Conservation (phyloP, 208 protist genomes). For the Blechomonas ayalai region DNA sequence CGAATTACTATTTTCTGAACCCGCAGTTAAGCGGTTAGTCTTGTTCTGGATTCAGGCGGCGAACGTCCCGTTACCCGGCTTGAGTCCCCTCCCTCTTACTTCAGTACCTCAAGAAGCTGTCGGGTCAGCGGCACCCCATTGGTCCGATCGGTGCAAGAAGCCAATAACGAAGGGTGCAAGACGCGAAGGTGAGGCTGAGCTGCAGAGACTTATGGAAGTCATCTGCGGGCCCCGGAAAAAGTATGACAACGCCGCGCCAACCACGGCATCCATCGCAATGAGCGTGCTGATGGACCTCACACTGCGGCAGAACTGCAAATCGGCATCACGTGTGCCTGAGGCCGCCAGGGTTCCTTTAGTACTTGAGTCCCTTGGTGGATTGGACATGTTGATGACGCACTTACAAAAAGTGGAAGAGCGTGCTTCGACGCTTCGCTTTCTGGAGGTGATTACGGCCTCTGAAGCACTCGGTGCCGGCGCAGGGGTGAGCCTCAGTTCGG, state of each 20-base stretch:
- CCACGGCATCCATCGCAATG: slow-evolving; percentile 13
- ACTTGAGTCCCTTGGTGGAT: slow-evolving; percentile 19
- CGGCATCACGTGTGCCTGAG: background rate
- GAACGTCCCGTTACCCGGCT: too few relatives aligned
- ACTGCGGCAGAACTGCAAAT: slow-evolving; percentile 21
- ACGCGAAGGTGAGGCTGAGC: background rate
- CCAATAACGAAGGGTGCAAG: too few relatives aligned
- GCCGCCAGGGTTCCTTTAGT: slow-evolving; percentile 15
- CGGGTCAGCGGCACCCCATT: too few relatives aligned
- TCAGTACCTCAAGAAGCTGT: too few relatives aligned
- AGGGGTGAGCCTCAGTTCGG: background rate
- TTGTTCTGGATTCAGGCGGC: too few relatives aligned
- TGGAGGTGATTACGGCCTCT: slow-evolving; percentile 16
- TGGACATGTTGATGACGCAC: slow-evolving; percentile 15
- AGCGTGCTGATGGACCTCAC: slow-evolving; percentile 19
- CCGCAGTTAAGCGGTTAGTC: too few relatives aligned
- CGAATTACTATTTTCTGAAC: too few relatives aligned
- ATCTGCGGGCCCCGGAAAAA: slow-evolving; percentile 7
- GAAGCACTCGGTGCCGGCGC: slow-evolving; percentile 1
- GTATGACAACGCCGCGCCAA: slow-evolving; percentile 10
- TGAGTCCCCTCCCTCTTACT: too few relatives aligned
- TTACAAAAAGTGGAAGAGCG: slow-evolving; percentile 8
- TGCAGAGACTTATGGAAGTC: background rate
- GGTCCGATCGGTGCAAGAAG: too few relatives aligned
- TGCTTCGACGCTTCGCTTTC: slow-evolving; percentile 10